Percentiles rank a stretch among this genome's conserved stretches.
These are phyloP conservation scores for Polysphondylium violaceum DNA, from an alignment of 78 protist genomes.

Conservation along the genomic window DNA sequence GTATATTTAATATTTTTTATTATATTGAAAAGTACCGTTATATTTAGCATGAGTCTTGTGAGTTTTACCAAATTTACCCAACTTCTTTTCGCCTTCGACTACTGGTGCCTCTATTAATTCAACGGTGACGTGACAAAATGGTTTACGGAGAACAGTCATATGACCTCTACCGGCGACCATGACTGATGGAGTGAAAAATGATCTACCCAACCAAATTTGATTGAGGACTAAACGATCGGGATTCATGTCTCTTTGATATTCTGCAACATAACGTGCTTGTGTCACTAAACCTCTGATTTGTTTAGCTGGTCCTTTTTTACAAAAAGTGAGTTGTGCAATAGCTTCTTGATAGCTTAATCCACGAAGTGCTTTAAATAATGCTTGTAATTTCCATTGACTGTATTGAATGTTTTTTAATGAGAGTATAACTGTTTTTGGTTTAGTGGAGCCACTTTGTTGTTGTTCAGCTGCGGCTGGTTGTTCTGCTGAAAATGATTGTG, in stretches of 20 bases:
- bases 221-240: constrained; percentile 70
- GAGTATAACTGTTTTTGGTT: constrained; percentile 9
- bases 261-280: constrained; percentile 56
- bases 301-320: constrained; percentile 42
- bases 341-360: constrained; percentile 57
- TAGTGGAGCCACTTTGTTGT: background rate
- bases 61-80: constrained; percentile 77
- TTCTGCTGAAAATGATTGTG: constrained; percentile 7
- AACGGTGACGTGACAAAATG: constrained; percentile 57
- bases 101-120: constrained; percentile 22
- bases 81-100: constrained; percentile 49
- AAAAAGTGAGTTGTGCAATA: constrained; percentile 60
- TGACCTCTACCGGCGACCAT: constrained; percentile 57
- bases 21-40: constrained; percentile 23
- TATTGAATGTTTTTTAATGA: background rate
- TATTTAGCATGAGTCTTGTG: constrained; percentile 32
- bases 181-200: constrained; percentile 4
- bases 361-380: constrained; percentile 49
- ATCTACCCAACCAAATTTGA: constrained; percentile 69
- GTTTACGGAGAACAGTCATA: constrained; percentile 26
- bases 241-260: constrained; percentile 9
- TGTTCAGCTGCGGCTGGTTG: background rate
- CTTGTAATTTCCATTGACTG: constrained; percentile 62
- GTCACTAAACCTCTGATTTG: constrained; percentile 56
- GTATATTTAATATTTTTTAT: constrained; percentile 11